Conservation (phyloP, 2,329 filamentous ascomycete genomes). For the Lecanicillium sp. region DNA sequence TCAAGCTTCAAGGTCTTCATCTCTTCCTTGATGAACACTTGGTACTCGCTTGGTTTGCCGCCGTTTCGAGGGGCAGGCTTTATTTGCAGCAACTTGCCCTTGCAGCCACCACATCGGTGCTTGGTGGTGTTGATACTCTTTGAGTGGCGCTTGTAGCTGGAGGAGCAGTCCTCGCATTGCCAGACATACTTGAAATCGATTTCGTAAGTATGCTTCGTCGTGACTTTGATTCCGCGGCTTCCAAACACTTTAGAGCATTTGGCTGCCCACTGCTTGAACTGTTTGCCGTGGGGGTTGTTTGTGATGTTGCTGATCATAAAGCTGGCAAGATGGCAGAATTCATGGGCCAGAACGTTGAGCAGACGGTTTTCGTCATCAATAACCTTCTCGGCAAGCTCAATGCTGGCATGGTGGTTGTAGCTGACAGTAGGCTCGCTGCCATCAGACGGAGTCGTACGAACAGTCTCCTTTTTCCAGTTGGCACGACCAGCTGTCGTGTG, state of each 20-base stretch:
- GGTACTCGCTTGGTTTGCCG: conserved; percentile 37
- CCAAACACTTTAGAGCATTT: conserved; percentile 52
- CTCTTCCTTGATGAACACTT: conserved; percentile 58
- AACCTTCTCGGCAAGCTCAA: conserved; percentile 85
- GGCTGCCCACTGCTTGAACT: conserved; percentile 71
- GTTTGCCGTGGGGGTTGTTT: conserved; percentile 72
- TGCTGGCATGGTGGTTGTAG: conserved; percentile 60
- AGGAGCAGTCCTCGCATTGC: conserved; percentile 63
- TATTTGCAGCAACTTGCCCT: conserved; percentile 63
- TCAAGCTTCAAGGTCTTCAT: conserved; percentile 55
- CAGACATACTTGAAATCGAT: conserved; percentile 93
- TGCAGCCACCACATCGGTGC: conserved; percentile 75
- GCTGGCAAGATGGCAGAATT: conserved; percentile 90
- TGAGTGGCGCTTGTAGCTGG: conserved; percentile 76
- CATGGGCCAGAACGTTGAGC: conserved; percentile 88
- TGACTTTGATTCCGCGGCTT: conserved; percentile 64
- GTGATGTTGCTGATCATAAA: conserved; percentile 78
- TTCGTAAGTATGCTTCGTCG: conserved; percentile 81
- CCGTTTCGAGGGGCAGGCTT: conserved; percentile 59
- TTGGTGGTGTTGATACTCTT: conserved; percentile 70
- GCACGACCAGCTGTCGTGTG: conserved; percentile 74
- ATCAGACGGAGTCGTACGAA: conserved; percentile 28
- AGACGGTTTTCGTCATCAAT: conserved; percentile 72
- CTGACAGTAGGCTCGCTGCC: conserved; percentile 23
- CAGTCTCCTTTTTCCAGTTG: conserved; percentile 60